phyloP scores from a whole-genome alignment of 2,329 filamentous ascomycete genomes.

The Fusarium subtropicale region DNA sequence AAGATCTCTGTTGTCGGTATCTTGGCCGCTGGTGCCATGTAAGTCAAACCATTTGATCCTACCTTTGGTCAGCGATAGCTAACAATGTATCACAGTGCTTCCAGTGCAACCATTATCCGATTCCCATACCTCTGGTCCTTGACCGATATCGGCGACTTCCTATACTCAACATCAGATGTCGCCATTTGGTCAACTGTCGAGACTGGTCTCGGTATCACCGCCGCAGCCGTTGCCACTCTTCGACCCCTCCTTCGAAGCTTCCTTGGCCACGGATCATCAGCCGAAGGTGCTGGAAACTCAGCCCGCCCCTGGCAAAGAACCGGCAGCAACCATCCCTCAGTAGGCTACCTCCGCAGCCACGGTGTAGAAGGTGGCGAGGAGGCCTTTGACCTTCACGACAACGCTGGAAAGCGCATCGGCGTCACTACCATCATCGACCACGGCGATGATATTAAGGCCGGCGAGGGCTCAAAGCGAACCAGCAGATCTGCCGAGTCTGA shows the following conservation, averaged over 20 bases:
- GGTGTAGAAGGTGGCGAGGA: conserved; percentile 16
- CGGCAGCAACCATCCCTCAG: conserved; percentile 31
- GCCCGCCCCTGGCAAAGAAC: conserved; percentile 36
- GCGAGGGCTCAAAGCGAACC: neutral
- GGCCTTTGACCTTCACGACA: conserved; percentile 24
- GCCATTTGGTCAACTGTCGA: conserved; percentile 61
- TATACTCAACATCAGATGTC: conserved; percentile 57
- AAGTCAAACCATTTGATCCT: neutral
- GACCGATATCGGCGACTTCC: conserved; percentile 54
- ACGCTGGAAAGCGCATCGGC: conserved; percentile 19
- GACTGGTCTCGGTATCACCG: conserved; percentile 56
- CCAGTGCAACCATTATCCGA: conserved; percentile 57
- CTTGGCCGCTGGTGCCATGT: conserved; percentile 25
- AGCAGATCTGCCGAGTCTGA: conserved; percentile 27
- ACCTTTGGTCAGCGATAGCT: neutral
- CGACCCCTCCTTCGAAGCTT: conserved; percentile 17
- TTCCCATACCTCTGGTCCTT: conserved; percentile 56
- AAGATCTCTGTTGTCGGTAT: conserved; percentile 53
- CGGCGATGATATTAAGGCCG: conserved; percentile 9
- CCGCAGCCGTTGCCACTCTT: conserved; percentile 56
- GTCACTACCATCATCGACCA: conserved; percentile 45
- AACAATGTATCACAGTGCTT: conserved; percentile 34
- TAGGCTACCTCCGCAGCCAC: conserved; percentile 39
- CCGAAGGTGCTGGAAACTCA: conserved; percentile 31
- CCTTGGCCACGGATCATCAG: conserved; percentile 17